A percentile compares a stretch with the other conserved stretches of the same genome.
Evolutionary conservation across 2,329 filamentous ascomycete genomes (phyloP).

Genomic region (Ambrosiella cleistominuta): DNA sequence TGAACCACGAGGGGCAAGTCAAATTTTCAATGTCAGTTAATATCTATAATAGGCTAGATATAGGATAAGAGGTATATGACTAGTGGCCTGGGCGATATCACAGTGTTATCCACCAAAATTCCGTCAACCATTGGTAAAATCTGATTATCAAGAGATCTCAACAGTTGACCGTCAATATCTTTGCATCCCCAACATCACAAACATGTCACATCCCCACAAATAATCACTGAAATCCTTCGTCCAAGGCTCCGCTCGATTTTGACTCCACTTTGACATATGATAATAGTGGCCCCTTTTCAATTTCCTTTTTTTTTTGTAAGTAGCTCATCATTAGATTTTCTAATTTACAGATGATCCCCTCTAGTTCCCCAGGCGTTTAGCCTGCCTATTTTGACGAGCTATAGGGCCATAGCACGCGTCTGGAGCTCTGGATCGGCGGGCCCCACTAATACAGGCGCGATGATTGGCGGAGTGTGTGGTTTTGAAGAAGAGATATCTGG

Average conservation of each 20-base stretch:
- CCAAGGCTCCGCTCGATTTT: neutral
- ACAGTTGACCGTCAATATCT: too few relatives aligned
- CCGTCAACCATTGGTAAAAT: too few relatives aligned
- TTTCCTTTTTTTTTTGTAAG: too few relatives aligned
- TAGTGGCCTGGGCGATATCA: neutral
- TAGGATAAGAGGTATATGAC: neutral
- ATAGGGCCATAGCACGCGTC: neutral
- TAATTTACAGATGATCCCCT: too few relatives aligned
- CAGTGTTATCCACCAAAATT: too few relatives aligned
- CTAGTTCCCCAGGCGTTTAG: too few relatives aligned
- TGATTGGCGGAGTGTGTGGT: conserved; percentile 5
- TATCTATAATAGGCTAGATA: neutral
- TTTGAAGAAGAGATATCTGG: neutral
- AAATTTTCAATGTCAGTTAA: neutral
- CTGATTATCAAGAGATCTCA: too few relatives aligned
- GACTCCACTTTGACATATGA: neutral
- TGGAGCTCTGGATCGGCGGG: neutral
- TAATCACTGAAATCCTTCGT: neutral
- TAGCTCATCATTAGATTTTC: too few relatives aligned
- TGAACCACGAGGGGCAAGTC: neutral
- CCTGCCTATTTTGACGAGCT: too few relatives aligned
- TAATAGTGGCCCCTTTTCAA: neutral
- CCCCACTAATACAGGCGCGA: conserved; percentile 2
- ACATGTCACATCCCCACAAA: neutral
- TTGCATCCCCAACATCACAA: neutral